Evolutionary conservation across 2,329 filamentous ascomycete species (phyloP).

Genomic region (Cladosporium sp.): DNA sequence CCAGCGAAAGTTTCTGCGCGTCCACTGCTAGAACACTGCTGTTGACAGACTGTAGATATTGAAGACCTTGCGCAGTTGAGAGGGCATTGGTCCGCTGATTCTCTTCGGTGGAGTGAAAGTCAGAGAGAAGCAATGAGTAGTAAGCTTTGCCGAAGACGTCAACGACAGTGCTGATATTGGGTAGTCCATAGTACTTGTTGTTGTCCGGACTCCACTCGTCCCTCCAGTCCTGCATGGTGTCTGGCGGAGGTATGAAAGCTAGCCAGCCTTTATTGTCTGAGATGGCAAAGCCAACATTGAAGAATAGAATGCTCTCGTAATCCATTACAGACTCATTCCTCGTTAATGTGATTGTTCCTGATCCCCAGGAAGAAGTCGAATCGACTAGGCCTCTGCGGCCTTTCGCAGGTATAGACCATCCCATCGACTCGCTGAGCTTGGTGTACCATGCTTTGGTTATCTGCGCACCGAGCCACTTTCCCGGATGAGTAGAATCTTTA

Average conservation of each 20-base stretch:
- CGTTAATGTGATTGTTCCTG: background rate
- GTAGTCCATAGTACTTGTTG: background rate
- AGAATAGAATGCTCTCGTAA: background rate
- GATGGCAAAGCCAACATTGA: background rate
- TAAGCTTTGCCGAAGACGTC: slow-evolving; percentile 5
- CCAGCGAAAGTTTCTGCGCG: background rate
- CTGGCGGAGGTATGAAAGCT: too few species aligned
- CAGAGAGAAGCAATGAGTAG: slow-evolving; percentile 5
- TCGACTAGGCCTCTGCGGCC: background rate
- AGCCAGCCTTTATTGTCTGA: background rate
- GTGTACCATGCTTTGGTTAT: background rate
- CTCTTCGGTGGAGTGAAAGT: background rate
- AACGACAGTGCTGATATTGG: slow-evolving; percentile 2
- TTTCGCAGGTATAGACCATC: background rate
- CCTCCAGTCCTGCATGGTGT: background rate
- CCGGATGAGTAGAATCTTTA: background rate
- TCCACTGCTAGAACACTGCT: background rate
- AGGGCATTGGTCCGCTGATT: background rate
- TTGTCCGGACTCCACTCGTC: background rate
- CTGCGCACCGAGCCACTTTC: background rate
- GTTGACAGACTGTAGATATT: background rate
- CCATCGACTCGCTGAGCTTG: background rate
- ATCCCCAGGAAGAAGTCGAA: background rate
- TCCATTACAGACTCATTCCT: background rate
- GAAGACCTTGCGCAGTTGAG: background rate